Base-by-base conservation (phyloP, 306 rosid species). In the Corylus avellana region DNA sequence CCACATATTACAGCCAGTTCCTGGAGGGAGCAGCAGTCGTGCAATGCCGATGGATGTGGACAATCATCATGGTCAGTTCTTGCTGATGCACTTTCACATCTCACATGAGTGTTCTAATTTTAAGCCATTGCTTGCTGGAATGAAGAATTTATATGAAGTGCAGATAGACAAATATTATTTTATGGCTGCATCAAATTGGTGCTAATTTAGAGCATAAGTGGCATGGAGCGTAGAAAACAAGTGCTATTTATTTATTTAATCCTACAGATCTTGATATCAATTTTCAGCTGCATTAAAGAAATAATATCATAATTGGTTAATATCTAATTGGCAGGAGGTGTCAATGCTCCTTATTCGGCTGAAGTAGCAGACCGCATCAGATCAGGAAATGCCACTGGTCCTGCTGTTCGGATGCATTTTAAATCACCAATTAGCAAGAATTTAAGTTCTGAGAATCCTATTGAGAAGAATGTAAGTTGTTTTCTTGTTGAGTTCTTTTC, bases 321-420 rank as follows among this genome's bases (percentile, higher is more conserved):
- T 74, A 12, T 66, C 76, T 62, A 35, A 81, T 51, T 74, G 50
- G 72, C 82, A 61, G 88, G 92, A 54, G 84, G 59, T 77, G 75
- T 80, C 72, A 79, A 82, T 81, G 49, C 80, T 72, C 50, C 84
- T 64, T 79, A 61, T 80, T 61, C 90, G 66, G 83, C 88, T 68
- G 92, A 92, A 83, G 86, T 79, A 70, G 81, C 90, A 4, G 97
- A 89, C 69, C 91, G 84, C 74, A 68, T 87, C 66, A 86, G 88
- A 80, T 75, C 94, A 39, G 86, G 90, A 79, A 85, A 87, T 79
- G 78, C 85, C 75, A 82, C 84, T 32, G 91, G 89, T 76, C 80
- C 91, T 46, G 91, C 91, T 49, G 87, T 88, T 71, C 91, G 87
- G 82, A 80, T 90, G 89, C 96, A 94, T 76, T 94, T 89, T 75